Conservation (phyloP, 768 basidiomycete genomes). For the Cyathus striatus region DNA sequence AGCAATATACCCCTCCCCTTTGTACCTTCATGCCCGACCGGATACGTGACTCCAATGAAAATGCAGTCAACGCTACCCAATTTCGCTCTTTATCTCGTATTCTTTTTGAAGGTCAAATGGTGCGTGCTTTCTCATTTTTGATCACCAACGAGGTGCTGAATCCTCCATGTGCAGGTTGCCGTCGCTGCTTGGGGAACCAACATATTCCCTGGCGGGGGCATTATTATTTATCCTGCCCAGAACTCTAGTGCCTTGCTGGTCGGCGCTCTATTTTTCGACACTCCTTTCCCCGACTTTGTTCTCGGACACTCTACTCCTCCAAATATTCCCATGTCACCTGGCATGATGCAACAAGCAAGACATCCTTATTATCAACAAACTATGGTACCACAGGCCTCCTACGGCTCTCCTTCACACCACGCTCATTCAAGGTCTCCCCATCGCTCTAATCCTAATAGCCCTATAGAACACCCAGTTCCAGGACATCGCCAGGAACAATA, state of each 20-base stretch:
- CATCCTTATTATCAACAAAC: constrained; percentile 23
- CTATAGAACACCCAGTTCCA: constrained; percentile 23
- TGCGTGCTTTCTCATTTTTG: constrained; percentile 21
- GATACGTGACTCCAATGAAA: constrained; percentile 41
- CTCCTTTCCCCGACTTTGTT: constrained; percentile 44
- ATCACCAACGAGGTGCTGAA: background rate
- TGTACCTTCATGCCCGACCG: constrained; percentile 64
- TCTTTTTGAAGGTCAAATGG: constrained; percentile 47
- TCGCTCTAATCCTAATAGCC: constrained; percentile 27
- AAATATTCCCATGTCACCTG: constrained; percentile 21
- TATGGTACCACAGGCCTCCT: constrained; percentile 20
- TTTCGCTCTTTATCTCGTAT: constrained; percentile 52
- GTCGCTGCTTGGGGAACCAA: constrained; percentile 47
- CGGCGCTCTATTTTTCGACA: constrained; percentile 43
- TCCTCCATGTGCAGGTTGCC: constrained; percentile 31
- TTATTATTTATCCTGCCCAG: constrained; percentile 48
- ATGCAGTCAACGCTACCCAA: constrained; percentile 44
- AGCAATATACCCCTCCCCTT: constrained; percentile 38
- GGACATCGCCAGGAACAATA: constrained; percentile 25
- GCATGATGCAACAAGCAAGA: constrained; percentile 20
- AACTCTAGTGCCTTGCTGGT: constrained; percentile 48
- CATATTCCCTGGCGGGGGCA: constrained; percentile 39
- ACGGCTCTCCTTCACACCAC: constrained; percentile 26
- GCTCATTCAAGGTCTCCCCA: constrained; percentile 30
- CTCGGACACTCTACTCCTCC: constrained; percentile 20